These are phyloP conservation scores for Panicum miliaceum DNA, from an alignment of 176 grass and related monocot genomes.

Conservation along the genomic window DNA sequence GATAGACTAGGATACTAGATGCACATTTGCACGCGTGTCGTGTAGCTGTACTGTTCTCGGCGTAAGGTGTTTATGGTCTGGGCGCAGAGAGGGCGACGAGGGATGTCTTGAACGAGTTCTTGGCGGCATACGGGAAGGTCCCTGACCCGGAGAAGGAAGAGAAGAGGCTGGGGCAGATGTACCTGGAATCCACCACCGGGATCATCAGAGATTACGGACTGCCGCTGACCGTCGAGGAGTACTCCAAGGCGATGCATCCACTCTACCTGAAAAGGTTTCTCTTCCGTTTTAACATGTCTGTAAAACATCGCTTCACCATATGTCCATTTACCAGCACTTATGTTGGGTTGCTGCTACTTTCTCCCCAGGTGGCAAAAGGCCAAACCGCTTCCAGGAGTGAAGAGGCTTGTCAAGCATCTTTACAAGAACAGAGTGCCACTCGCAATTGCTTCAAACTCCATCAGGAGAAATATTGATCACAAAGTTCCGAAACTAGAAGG, in stretches of 20 bases:
- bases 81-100: constrained; percentile 70
- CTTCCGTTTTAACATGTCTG: background rate
- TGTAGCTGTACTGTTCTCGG: no score
- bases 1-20: background rate
- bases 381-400: constrained; percentile 70
- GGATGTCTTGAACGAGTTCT: constrained; percentile 68
- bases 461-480: constrained; percentile 70
- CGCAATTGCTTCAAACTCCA: constrained; percentile 87
- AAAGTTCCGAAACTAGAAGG: constrained; percentile 69
- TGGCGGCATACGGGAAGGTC: constrained; percentile 66
- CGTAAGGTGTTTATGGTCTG: background rate
- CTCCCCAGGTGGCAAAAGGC: constrained; percentile 69
- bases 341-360: background rate
- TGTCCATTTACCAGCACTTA: background rate
- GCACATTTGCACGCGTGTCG: background rate
- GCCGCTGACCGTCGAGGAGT: constrained; percentile 68
- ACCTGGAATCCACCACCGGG: constrained; percentile 61
- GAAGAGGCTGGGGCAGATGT: constrained; percentile 77
- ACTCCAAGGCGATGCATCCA: constrained; percentile 70
- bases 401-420: constrained; percentile 80
- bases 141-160: constrained; percentile 65
- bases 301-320: background rate
- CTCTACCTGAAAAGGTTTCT: constrained; percentile 68
- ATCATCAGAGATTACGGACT: constrained; percentile 81
- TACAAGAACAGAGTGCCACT: constrained; percentile 67